phyloP scores from a whole-genome alignment of 495 filamentous ascomycete genomes.

The Oidiodendron maius region DNA sequence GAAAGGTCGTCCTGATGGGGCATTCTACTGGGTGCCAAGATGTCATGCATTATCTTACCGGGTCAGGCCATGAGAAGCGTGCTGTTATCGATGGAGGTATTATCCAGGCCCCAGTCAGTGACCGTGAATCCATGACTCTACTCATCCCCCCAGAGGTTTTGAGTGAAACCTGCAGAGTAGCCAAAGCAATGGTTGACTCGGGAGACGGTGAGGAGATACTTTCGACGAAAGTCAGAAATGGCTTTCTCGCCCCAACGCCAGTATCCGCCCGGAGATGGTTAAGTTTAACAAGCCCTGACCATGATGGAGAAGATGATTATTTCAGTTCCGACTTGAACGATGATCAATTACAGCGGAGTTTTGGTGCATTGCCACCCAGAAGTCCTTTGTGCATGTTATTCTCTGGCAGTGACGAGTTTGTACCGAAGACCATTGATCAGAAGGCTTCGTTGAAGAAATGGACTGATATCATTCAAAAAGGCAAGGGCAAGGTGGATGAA shows the following conservation, averaged over 20 bases:
- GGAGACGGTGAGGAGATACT: slow-evolving; percentile 54
- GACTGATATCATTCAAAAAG: slow-evolving; percentile 39
- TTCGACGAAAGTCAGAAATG: slow-evolving; percentile 40
- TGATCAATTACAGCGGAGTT: slow-evolving; percentile 50
- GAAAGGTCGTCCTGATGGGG: slow-evolving; percentile 78
- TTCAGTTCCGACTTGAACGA: slow-evolving; percentile 76
- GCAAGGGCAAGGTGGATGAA: slow-evolving; percentile 43
- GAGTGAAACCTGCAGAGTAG: slow-evolving; percentile 43
- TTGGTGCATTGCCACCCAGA: slow-evolving; percentile 52
- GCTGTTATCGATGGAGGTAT: slow-evolving; percentile 69
- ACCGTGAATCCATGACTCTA: slow-evolving; percentile 59
- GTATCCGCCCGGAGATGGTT: slow-evolving; percentile 65
- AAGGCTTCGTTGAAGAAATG: slow-evolving; percentile 56
- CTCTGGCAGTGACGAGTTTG: slow-evolving; percentile 68
- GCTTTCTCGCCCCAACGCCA: slow-evolving; percentile 42
- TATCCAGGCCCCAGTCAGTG: slow-evolving; percentile 74
- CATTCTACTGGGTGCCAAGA: slow-evolving; percentile 86
- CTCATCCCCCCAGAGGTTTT: slow-evolving; percentile 35
- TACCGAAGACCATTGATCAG: slow-evolving; percentile 59
- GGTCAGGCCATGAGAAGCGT: slow-evolving; percentile 24
- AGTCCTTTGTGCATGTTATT: slow-evolving; percentile 60
- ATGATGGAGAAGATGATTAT: slow-evolving; percentile 74
- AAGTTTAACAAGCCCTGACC: slow-evolving; percentile 54
- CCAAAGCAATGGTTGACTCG: slow-evolving; percentile 44
- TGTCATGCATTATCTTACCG: slow-evolving; percentile 65